Evolutionary conservation across 352 stramenopile species (phyloP).

Genomic region (Pythium dissotocum): DNA sequence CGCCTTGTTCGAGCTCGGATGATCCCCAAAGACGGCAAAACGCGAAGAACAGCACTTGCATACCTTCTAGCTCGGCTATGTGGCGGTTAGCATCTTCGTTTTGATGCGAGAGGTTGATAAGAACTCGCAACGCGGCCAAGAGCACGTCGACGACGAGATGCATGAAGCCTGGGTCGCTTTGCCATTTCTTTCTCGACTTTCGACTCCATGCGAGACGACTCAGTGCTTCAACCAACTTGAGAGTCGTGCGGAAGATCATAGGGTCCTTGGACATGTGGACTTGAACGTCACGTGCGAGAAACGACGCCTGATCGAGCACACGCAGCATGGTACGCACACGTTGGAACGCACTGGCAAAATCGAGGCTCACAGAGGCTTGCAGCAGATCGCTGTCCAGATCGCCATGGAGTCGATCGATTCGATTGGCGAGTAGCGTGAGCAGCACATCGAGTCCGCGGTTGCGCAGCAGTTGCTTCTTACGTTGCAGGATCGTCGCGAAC

Average conservation of each 20-base stretch:
- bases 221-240: constrained; percentile 42
- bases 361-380: constrained; percentile 16
- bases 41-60: constrained; percentile 38
- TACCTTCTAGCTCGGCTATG: constrained; percentile 41
- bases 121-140: constrained; percentile 47
- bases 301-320: constrained; percentile 74
- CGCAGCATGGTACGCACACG: constrained; percentile 41
- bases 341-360: constrained; percentile 35
- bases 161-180: constrained; percentile 31
- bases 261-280: constrained; percentile 39
- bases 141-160: constrained; percentile 45
- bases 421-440: constrained; percentile 14
- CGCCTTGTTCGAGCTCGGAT: constrained; percentile 5
- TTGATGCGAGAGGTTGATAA: constrained; percentile 84
- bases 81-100: constrained; percentile 48
- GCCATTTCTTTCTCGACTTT: constrained; percentile 25
- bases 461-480: constrained; percentile 44
- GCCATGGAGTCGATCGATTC: constrained; percentile 13
- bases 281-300: constrained; percentile 52
- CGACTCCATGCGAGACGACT: constrained; percentile 39
- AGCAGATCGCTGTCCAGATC: neutral
- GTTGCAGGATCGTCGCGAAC: constrained; percentile 31
- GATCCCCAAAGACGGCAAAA: constrained; percentile 44
- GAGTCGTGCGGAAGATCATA: constrained; percentile 37
- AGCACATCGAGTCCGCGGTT: constrained; percentile 45